Evolutionary conservation across 176 grass and related monocot species (phyloP), one percentile per base, ranked within the genome.

Genomic region (Tillandsia fasciculata): DNA sequence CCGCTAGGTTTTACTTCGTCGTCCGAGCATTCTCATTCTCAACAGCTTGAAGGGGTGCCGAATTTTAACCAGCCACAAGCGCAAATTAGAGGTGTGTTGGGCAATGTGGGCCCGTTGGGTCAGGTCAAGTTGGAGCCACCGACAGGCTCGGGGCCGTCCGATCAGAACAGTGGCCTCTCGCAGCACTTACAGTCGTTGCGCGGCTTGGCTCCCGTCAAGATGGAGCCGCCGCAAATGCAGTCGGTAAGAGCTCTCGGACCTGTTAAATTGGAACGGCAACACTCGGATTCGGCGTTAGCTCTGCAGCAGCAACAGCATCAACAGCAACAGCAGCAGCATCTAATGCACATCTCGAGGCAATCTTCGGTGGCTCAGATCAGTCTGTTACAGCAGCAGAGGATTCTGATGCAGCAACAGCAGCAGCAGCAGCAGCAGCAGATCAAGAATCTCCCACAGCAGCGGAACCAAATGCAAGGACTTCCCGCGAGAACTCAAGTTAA

Each of bases 111-210:
- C 17, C 14, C 48, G n/a, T 49, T 76, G 64, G 66, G 65, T 9
- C 13, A 65, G 50, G 72, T 82, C 7, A 82, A 82, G 66, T 24
- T 82, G 73, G 80, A 83, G 50, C 68, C 80, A 9, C 74, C 59
- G 15, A 77, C 70, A 28, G 47, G 56, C 13, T 22, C 10, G n/a
- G 56, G n/a, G 2, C 56, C 48, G 53, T 70, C 56, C 11, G 67
- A 72, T 72, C 49, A 72, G n/a, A 79, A 47, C 33, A 42, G 6
- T 54, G 68, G 69, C 12, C 54, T 11, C 10, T 6, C 28, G 7
- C 66, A 70, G 29, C 66, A 70, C 9, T 28, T 70, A 11, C 61
- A 71, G 56, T 33, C 77, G 26, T 49, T 66, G 12, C 63, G 50
- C 1, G 27, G 59, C 26, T 65, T 72, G n/a, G 74, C 68, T 64